Conservation (phyloP, 192 early-diverging fungal species). For the Coemansia furcata region DNA sequence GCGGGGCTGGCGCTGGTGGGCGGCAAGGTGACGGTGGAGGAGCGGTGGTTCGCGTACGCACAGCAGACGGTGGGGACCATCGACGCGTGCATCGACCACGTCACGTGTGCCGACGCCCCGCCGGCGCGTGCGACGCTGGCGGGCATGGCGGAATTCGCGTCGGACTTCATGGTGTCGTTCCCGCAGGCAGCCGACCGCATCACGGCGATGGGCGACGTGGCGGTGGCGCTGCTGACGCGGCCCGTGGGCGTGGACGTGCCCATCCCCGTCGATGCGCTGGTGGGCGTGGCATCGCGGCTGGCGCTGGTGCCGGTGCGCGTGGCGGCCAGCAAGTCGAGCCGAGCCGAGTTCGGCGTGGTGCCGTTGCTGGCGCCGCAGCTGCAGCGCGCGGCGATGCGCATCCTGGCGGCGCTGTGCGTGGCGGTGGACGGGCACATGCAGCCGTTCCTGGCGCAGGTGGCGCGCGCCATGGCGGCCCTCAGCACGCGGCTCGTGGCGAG, state of each 20-base stretch:
- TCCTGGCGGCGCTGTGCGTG: constrained; percentile 34
- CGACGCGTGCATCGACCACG: constrained; percentile 37
- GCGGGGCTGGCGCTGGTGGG: constrained; percentile 32
- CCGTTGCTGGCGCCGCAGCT: constrained; percentile 41
- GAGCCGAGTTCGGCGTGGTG: constrained; percentile 36
- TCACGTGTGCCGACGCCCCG: constrained; percentile 23
- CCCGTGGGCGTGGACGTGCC: constrained; percentile 28
- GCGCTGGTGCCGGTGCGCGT: constrained; percentile 34
- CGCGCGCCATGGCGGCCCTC: constrained; percentile 29
- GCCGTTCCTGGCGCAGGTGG: constrained; percentile 36
- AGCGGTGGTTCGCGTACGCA: constrained; percentile 44
- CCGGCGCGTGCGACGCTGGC: not conserved
- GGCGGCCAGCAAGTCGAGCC: constrained; percentile 30
- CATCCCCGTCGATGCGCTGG: constrained; percentile 28
- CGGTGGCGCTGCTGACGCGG: constrained; percentile 34
- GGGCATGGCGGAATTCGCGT: constrained; percentile 15
- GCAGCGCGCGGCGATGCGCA: constrained; percentile 39
- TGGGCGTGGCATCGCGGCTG: constrained; percentile 27
- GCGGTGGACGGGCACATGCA: constrained; percentile 35
- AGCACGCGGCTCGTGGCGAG: constrained; percentile 18
- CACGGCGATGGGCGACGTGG: constrained; percentile 28
- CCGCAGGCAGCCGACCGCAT: constrained; percentile 51
- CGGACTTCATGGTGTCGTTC: constrained; percentile 32
- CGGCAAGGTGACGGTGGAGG: constrained; percentile 39
- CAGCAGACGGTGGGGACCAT: constrained; percentile 41